These are phyloP conservation scores for Entomophthora muscae DNA, from an alignment of 371 early-diverging fungal species.

Conservation along the genomic window DNA sequence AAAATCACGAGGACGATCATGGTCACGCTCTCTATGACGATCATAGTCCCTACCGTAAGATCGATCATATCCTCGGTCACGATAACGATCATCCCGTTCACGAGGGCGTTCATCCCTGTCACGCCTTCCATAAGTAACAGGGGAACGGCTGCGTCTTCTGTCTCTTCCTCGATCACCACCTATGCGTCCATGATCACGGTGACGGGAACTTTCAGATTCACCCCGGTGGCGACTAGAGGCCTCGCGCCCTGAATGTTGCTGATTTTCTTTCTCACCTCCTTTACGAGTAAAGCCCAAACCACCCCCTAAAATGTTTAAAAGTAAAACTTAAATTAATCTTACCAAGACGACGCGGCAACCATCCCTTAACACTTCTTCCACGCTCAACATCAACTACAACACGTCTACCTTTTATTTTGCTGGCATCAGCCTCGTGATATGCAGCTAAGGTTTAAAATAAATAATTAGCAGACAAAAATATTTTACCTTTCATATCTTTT, in stretches of 20 bases:
- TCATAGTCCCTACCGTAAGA: slow-evolving; percentile 8
- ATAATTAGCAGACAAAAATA: slow-evolving; percentile 1
- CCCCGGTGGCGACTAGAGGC: too few species aligned
- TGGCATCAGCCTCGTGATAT: slow-evolving; percentile 77
- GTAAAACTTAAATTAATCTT: slow-evolving; percentile 9
- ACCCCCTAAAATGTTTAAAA: slow-evolving; percentile 33
- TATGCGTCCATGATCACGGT: slow-evolving; percentile 13
- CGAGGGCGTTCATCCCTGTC: slow-evolving; percentile 13
- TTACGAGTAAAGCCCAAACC: slow-evolving; percentile 75
- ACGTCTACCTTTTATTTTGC: slow-evolving; percentile 68
- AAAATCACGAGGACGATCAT: slow-evolving; percentile 3
- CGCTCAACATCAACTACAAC: slow-evolving; percentile 90
- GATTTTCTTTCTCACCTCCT: slow-evolving; percentile 36
- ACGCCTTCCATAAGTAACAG: slow-evolving; percentile 15
- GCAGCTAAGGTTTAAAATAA: slow-evolving; percentile 47
- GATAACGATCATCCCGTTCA: not conserved
- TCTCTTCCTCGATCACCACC: slow-evolving; percentile 18
- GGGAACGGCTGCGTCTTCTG: slow-evolving; percentile 16
- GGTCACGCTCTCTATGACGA: slow-evolving; percentile 5
- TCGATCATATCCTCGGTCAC: slow-evolving; percentile 5
- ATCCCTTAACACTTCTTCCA: slow-evolving; percentile 88
- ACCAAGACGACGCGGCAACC: slow-evolving; percentile 76
- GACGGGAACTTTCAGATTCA: slow-evolving; percentile 15
- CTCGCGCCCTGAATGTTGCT: slow-evolving; percentile 25
- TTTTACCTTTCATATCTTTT: slow-evolving; percentile 61